Conservation (phyloP, 2,329 filamentous ascomycete genomes). For the Alternaria arborescens region DNA sequence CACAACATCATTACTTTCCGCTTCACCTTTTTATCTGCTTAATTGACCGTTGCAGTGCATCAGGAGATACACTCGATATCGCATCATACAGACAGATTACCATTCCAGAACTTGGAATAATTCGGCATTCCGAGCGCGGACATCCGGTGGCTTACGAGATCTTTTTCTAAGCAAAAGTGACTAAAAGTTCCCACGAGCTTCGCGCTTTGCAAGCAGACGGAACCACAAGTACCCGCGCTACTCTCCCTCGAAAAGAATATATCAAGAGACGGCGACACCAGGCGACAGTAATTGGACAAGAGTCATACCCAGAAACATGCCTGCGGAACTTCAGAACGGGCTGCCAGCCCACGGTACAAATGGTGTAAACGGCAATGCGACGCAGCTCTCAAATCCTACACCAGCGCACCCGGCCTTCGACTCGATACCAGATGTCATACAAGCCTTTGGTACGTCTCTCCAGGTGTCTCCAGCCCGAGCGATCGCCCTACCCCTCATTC, state of each 20-base stretch:
- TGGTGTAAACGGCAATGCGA: constrained; percentile 28
- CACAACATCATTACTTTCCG: not conserved
- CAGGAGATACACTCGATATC: not conserved
- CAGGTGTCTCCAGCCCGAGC: not conserved
- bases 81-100: not conserved
- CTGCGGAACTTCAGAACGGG: constrained; percentile 27
- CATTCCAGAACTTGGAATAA: not conserved
- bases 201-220: constrained; percentile 6
- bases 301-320: constrained; percentile 28
- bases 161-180: constrained; percentile 11
- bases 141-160: constrained; percentile 13
- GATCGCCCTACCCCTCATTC: not conserved
- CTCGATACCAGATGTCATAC: constrained; percentile 57
- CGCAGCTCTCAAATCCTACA: constrained; percentile 32
- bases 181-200: not conserved
- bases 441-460: constrained; percentile 52
- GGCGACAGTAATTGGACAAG: constrained; percentile 2
- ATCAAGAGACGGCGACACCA: not conserved
- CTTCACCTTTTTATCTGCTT: not conserved
- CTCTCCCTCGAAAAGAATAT: not conserved
- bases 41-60: not conserved
- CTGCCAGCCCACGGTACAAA: constrained; percentile 28
- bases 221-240: not conserved
- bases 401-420: constrained; percentile 54
- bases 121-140: constrained; percentile 5